These are phyloP conservation scores for Mortierella claussenii DNA, from an alignment of 192 early-diverging fungal genomes.

Conservation along the genomic window DNA sequence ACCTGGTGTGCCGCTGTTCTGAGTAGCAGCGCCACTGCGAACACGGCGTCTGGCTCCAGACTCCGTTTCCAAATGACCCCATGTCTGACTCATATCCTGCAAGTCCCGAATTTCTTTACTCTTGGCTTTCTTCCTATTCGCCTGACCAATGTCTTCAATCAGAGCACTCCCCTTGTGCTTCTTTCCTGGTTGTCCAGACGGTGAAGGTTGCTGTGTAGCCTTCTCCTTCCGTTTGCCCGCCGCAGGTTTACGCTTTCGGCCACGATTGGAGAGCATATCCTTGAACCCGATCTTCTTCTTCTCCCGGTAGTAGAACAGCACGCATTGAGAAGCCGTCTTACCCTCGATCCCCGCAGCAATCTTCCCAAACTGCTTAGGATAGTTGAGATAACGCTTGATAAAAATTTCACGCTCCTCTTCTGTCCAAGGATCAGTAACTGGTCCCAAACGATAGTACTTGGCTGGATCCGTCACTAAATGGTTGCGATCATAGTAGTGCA, in stretches of 20 bases:
- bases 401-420: slow-evolving; percentile 72
- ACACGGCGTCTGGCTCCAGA: slow-evolving; percentile 34
- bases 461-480: slow-evolving; percentile 67
- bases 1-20: slow-evolving; percentile 22
- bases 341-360: slow-evolving; percentile 70
- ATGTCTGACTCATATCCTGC: slow-evolving; percentile 53
- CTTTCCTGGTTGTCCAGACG: slow-evolving; percentile 42
- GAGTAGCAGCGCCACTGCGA: slow-evolving; percentile 28
- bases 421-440: slow-evolving; percentile 72
- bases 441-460: slow-evolving; percentile 68
- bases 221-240: slow-evolving; percentile 60
- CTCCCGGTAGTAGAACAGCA: slow-evolving; percentile 82
- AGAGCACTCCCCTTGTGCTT: slow-evolving; percentile 50
- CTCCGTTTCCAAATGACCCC: slow-evolving; percentile 46
- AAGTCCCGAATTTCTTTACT: slow-evolving; percentile 58
- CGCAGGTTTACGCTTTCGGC: slow-evolving; percentile 51
- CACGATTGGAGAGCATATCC: slow-evolving; percentile 65
- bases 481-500: slow-evolving; percentile 70
- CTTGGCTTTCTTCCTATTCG: slow-evolving; percentile 58
- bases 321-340: slow-evolving; percentile 77
- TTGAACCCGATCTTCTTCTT: slow-evolving; percentile 81
- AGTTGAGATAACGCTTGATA: slow-evolving; percentile 70
- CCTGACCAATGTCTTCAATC: slow-evolving; percentile 65
- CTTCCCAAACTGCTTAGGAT: slow-evolving; percentile 82
- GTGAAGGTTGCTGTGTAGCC: slow-evolving; percentile 51